Base-by-base conservation (phyloP, 2,329 filamentous ascomycete genomes). In the Lecanoromycetidae sp. region DNA sequence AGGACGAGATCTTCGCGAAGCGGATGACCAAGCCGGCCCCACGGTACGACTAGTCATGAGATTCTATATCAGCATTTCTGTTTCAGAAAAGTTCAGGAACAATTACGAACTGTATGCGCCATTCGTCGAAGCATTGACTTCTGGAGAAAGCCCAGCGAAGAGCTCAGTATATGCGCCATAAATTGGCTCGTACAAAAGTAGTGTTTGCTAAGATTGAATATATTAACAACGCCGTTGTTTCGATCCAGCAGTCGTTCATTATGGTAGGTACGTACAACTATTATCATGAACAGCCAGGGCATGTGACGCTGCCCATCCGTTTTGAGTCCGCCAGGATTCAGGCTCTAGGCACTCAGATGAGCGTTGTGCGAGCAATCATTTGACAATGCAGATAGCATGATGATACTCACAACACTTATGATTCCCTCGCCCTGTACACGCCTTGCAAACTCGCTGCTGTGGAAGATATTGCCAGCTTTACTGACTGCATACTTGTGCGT, bases 381-480 rank as follows among this genome's bases (percentile, higher is more conserved):
- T 20, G 5, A 22, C 15, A 22, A n/a, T 39, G 15, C 10, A 9
- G 8, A 12, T 8, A 8, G 27, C 8, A 30, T 30, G 27, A 8
- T 8, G 8, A 30, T 27, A 29, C 34, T 19, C 4, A 51, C 44
- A 13, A 58, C 32, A 20, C 50, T 54, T 20, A 59, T 17, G n/a
- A 59, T 54, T 15, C 57, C 53, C 20, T 26, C 13, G 5, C 15
- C 29, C 3, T 22, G 22, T 17, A 19, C 23, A 8, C 33, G 26
- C 23, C 38, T 33, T 7, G 60, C 60, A 42, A 62, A 60, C 33
- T 58, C 37, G 12, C 22, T 13, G n/a, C 19, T 25, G 19, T 39
- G 52, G 65, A 58, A 25, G 54, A 66, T 12, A 52, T 48, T 8
- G 50, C 50, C 2, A 8, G 50, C 37, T 36, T 60, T 59, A 19